phyloP scores from a whole-genome alignment of 768 basidiomycete species.

The Boletus reticulatus region DNA sequence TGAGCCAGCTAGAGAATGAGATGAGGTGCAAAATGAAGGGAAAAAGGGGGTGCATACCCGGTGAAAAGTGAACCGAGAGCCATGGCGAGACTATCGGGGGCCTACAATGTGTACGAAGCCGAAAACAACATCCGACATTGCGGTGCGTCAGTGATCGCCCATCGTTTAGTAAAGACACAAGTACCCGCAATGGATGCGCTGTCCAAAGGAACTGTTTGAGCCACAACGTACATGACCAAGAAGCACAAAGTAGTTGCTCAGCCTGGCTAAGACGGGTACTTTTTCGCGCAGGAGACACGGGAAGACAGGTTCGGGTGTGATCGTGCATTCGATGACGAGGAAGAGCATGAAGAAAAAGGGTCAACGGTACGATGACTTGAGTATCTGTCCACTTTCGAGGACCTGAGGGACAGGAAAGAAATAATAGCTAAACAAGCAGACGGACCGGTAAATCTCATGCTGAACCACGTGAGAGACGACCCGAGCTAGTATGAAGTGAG shows the following conservation, averaged over 20 bases:
- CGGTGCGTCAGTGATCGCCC: neutral
- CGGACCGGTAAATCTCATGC: conserved; percentile 55
- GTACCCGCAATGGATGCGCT: conserved; percentile 64
- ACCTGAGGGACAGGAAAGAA: neutral
- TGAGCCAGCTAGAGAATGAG: conserved; percentile 35
- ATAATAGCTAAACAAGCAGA: neutral
- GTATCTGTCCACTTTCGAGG: conserved; percentile 50
- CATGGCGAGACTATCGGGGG: conserved; percentile 49
- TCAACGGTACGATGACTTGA: conserved; percentile 49
- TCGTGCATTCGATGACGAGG: conserved; percentile 54
- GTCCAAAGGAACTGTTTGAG: conserved; percentile 71
- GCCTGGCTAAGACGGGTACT: conserved; percentile 67
- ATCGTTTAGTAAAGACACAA: neutral
- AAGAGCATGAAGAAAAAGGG: conserved; percentile 52
- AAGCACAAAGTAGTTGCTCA: conserved; percentile 74
- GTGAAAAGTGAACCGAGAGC: conserved; percentile 51
- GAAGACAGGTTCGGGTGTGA: conserved; percentile 69
- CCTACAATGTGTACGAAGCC: conserved; percentile 23
- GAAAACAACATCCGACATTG: too few relatives aligned
- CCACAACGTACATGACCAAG: conserved; percentile 73
- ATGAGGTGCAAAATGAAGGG: too few relatives aligned
- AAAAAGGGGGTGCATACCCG: conserved; percentile 24
- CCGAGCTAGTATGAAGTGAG: conserved; percentile 38
- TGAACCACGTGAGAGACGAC: conserved; percentile 69
- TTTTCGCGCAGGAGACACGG: conserved; percentile 61